A percentile compares a stretch with the other conserved stretches of the same genome.
These are phyloP conservation scores for Aspergillus sergii DNA, from an alignment of 2,329 filamentous ascomycete genomes.

Conservation along the genomic window DNA sequence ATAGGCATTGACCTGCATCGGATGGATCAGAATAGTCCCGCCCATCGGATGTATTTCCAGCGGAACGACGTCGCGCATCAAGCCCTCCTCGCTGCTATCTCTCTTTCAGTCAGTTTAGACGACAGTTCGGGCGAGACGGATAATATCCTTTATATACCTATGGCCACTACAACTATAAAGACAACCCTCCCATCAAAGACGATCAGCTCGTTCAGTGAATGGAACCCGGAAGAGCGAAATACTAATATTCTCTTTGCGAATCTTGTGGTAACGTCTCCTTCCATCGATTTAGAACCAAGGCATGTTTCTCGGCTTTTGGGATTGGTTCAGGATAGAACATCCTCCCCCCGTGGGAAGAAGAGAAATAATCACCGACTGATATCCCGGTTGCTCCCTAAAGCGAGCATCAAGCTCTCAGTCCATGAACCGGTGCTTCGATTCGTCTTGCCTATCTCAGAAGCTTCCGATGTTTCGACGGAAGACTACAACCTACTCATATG, in stretches of 20 bases:
- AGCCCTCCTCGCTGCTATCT: conserved; percentile 86
- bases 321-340: conserved; percentile 63
- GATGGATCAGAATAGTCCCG: conserved; percentile 87
- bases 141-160: conserved; percentile 87
- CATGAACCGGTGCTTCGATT: conserved; percentile 95
- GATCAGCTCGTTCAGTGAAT: conserved; percentile 72
- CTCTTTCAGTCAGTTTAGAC: conserved; percentile 87
- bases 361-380: conserved; percentile 67
- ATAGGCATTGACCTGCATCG: conserved; percentile 90
- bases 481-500: conserved; percentile 96
- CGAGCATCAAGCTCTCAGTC: conserved; percentile 91
- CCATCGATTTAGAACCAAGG: conserved; percentile 86
- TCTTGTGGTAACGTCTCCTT: conserved; percentile 92
- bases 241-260: conserved; percentile 97
- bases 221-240: conserved; percentile 80
- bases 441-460: conserved; percentile 75
- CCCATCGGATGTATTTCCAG: conserved; percentile 98
- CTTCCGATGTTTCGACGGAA: conserved; percentile 60
- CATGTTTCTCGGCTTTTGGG: conserved; percentile 85
- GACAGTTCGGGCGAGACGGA: conserved; percentile 86
- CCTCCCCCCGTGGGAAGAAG: conserved; percentile 47
- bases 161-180: conserved; percentile 93
- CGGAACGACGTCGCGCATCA: conserved; percentile 92
- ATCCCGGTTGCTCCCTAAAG: conserved; percentile 88
- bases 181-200: conserved; percentile 95